Evolutionary conservation across 768 basidiomycete species (phyloP).

Genomic region (Pulveroboletus sp.): DNA sequence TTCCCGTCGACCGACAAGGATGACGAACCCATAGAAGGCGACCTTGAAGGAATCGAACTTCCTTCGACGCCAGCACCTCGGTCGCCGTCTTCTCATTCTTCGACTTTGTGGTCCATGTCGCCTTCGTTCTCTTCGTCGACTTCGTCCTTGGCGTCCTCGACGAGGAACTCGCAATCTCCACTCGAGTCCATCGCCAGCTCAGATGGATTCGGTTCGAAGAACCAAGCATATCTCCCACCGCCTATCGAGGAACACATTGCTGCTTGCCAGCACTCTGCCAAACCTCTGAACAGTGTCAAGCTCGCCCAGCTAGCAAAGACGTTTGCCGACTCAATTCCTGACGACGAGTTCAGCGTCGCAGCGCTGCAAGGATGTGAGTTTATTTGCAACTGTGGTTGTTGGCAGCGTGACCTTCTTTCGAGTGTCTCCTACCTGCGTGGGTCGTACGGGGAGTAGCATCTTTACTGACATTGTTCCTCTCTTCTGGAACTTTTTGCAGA

Average conservation of each 20-base stretch:
- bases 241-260: constrained; percentile 56
- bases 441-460: constrained; percentile 15
- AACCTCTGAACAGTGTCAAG: constrained; percentile 59
- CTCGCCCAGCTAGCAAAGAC: constrained; percentile 65
- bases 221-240: constrained; percentile 60
- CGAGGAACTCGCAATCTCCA: constrained; percentile 25
- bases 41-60: constrained; percentile 45
- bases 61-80: constrained; percentile 36
- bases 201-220: constrained; percentile 46
- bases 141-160: constrained; percentile 33
- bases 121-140: constrained; percentile 42
- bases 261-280: constrained; percentile 56
- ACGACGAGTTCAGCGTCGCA: constrained; percentile 84
- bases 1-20: constrained; percentile 73
- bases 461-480: constrained; percentile 23
- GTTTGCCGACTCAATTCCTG: constrained; percentile 80
- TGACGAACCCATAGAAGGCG: constrained; percentile 33
- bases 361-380: constrained; percentile 86
- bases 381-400: constrained; percentile 15
- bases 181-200: constrained; percentile 13
- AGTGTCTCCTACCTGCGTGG: constrained; percentile 8
- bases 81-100: constrained; percentile 42
- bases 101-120: constrained; percentile 42
- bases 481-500: constrained; percentile 37
- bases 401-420: neutral